Percentiles rank a stretch among this genome's conserved stretches.
phyloP scores from a whole-genome alignment of 2,329 filamentous ascomycete genomes.

The Bipolaris gigantea region DNA sequence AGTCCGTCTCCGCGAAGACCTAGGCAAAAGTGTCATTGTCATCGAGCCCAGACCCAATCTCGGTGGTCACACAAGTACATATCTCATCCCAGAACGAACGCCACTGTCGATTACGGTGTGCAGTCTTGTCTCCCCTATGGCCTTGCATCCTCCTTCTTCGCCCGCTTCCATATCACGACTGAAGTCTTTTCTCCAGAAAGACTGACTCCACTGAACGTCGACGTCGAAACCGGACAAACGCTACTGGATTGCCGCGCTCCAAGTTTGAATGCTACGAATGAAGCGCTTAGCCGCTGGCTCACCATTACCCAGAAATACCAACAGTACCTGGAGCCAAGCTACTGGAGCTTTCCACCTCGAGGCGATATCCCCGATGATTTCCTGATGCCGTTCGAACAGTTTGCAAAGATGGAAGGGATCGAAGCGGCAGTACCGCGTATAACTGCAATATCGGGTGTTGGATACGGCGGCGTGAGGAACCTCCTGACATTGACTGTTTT shows the following conservation, averaged over 20 bases:
- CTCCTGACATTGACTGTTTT: conserved; percentile 23
- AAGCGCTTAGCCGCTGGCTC: conserved; percentile 24
- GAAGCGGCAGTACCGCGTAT: conserved; percentile 24
- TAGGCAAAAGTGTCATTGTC: conserved; percentile 46
- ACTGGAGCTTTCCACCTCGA: conserved; percentile 36
- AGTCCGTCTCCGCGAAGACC: conserved; percentile 46
- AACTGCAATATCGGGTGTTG: conserved; percentile 21
- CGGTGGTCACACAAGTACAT: conserved; percentile 56
- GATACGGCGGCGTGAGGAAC: conserved; percentile 21
- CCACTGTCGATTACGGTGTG: conserved; percentile 45
- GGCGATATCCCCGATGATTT: conserved; percentile 52
- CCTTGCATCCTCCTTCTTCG: conserved; percentile 50
- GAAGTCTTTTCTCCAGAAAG: conserved; percentile 3
- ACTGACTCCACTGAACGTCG: conserved; percentile 26
- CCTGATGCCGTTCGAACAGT: conserved; percentile 53
- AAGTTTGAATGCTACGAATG: conserved; percentile 15
- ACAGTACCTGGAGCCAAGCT: conserved; percentile 21
- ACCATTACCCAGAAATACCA: conserved; percentile 22
- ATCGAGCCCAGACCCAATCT: conserved; percentile 47
- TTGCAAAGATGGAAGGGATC: conserved; percentile 49
- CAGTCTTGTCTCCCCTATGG: conserved; percentile 47
- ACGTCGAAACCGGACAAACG: conserved; percentile 37
- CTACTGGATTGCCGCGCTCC: conserved; percentile 22
- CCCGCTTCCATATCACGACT: conserved; percentile 46
- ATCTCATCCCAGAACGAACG: conserved; percentile 44